Conservation (phyloP, 495 filamentous ascomycete species). For the Daldinia vernicosa region DNA sequence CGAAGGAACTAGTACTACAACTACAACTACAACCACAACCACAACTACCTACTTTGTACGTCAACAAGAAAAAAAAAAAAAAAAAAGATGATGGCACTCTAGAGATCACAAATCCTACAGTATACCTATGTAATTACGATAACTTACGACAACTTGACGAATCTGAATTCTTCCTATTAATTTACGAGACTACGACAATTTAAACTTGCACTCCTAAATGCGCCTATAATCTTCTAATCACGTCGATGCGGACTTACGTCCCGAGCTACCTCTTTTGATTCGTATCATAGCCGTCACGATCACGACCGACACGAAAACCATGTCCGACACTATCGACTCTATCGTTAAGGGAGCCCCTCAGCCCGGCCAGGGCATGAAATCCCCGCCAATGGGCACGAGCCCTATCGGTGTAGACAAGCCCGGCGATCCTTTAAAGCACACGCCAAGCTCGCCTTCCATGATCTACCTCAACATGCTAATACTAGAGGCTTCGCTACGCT, state of each 20-base stretch:
- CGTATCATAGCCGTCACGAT: constrained; percentile 40
- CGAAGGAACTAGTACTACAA: too few relatives aligned
- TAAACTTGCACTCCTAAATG: constrained; percentile 28
- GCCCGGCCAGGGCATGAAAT: constrained; percentile 51
- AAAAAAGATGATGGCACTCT: constrained; percentile 22
- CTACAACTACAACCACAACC: not conserved
- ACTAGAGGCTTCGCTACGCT: constrained; percentile 91
- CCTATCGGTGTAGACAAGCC: constrained; percentile 53
- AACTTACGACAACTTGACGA: constrained; percentile 14
- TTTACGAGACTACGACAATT: constrained; percentile 9
- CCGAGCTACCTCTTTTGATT: constrained; percentile 71
- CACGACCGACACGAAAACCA: constrained; percentile 35
- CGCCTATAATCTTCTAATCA: constrained; percentile 20
- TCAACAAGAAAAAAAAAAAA: constrained; percentile 6
- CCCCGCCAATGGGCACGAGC: constrained; percentile 53
- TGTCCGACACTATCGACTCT: constrained; percentile 76
- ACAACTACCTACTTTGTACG: constrained; percentile 6
- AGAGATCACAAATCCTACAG: not conserved
- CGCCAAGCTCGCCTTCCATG: constrained; percentile 90
- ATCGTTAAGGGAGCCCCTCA: constrained; percentile 84
- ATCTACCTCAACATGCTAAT: constrained; percentile 98
- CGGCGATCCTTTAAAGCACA: constrained; percentile 77
- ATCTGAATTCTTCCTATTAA: not conserved
- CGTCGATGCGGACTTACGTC: constrained; percentile 46
- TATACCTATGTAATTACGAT: constrained; percentile 3